Base-by-base conservation (phyloP, 2,329 filamentous ascomycete genomes). In the Alternaria burnsii region DNA sequence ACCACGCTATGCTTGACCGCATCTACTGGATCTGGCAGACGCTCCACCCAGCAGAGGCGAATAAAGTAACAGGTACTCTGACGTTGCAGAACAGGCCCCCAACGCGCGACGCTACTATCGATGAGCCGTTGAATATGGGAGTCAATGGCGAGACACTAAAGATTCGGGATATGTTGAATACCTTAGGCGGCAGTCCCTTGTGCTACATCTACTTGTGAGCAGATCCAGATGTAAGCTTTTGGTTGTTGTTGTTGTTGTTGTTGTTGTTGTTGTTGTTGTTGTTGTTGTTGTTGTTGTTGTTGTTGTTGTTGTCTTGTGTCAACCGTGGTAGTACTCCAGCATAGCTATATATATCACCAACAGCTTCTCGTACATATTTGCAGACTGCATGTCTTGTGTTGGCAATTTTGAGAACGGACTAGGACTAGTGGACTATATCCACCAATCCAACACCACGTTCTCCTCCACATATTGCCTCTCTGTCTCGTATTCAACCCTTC, bases 371-470 rank as follows among this genome's bases (percentile, higher is more conserved):
- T 36, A 9, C 1, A 32, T 50, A 9, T n/a, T 28, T 11, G 14
- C 10, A 5, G 22, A 12, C 22, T 10, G 40, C 40, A 24, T 42
- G 5, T 12, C 38, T 22, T 12, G 8, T 22, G 18, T 8, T 41
- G 10, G 38, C 34, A 48, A n/a, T 38, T 14, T 54, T 4, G 14
- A 22, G 14, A n/a, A 6, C 22, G 20, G 32, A 24, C 32, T 30
- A 50, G 16, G 12, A 52, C 34, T 38, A 60, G 12, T 9, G 10
- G 12, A 52, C 8, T 40, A 26, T 58, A 64, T 6, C 67, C 58
- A 50, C 32, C 46, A 50, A 50, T 50, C 32, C 30, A 6, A 72
- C 44, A 10, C 58, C 67, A 32, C n/a, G 70, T 48, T 5, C 62
- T 66, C 28, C 12, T 20, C 34, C 46, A n/a, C 24, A 32, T 20